A percentile compares a stretch with the other conserved stretches of the same genome.
These are phyloP conservation scores for Diatrype stigma DNA, from an alignment of 2,329 filamentous ascomycete species.

Conservation along the genomic window DNA sequence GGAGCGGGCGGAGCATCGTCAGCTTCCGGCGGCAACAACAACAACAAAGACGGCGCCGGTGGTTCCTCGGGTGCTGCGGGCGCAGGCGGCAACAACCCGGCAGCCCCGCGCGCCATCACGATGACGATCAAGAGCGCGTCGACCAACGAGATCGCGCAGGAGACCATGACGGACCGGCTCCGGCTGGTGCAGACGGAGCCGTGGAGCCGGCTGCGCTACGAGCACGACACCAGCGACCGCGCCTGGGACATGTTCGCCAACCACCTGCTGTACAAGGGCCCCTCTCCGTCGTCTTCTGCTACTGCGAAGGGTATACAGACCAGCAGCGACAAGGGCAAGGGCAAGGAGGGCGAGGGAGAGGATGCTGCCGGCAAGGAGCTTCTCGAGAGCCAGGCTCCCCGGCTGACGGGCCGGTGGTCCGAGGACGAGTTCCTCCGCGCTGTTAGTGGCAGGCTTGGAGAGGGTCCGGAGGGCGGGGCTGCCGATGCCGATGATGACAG, in stretches of 20 bases:
- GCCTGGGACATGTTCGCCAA: slow-evolving; percentile 75
- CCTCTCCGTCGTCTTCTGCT: not conserved
- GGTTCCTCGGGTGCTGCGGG: slow-evolving; percentile 23
- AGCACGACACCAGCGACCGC: slow-evolving; percentile 72
- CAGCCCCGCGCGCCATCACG: slow-evolving; percentile 72
- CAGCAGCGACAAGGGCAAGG: slow-evolving; percentile 2
- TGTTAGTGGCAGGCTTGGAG: slow-evolving; percentile 24
- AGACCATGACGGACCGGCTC: slow-evolving; percentile 73
- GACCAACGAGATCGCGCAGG: slow-evolving; percentile 66
- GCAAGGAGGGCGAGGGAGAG: not conserved
- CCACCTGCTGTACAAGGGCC: slow-evolving; percentile 56
- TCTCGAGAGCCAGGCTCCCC: slow-evolving; percentile 11
- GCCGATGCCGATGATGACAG: slow-evolving; percentile 18
- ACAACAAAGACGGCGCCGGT: slow-evolving; percentile 29
- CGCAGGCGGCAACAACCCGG: too few species aligned
- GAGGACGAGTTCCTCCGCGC: slow-evolving; percentile 27
- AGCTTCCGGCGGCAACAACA: slow-evolving; percentile 3
- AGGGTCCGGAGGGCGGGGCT: slow-evolving; percentile 21
- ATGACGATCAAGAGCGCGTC: slow-evolving; percentile 78
- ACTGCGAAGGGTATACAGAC: not conserved
- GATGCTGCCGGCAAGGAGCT: slow-evolving; percentile 8
- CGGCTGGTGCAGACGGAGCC: slow-evolving; percentile 74
- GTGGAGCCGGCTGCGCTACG: slow-evolving; percentile 77
- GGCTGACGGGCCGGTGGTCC: slow-evolving; percentile 23
- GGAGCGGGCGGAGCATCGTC: too few species aligned